Conservation (phyloP, 176 grass and related monocot genomes). For the Leersia perrieri region DNA sequence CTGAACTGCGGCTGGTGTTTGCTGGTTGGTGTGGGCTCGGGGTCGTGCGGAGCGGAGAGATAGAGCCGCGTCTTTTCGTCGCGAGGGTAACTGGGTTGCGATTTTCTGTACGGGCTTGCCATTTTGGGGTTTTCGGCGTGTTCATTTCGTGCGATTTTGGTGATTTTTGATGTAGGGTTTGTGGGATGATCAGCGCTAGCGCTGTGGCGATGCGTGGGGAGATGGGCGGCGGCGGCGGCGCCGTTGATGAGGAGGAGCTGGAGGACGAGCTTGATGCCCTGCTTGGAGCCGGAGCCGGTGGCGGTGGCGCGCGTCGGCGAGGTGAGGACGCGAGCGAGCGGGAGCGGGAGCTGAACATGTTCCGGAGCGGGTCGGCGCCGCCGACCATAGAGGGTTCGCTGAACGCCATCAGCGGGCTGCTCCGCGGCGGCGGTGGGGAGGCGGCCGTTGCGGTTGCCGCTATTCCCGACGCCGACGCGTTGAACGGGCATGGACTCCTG, state of each 20-base stretch:
- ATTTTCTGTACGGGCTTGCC: slow-evolving; percentile 13
- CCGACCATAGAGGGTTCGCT: slow-evolving; percentile 89
- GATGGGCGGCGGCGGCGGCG: slow-evolving; percentile 29
- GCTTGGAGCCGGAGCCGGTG: slow-evolving; percentile 41
- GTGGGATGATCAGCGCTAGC: slow-evolving; percentile 56
- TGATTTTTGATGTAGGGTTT: slow-evolving; percentile 21
- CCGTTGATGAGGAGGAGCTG: slow-evolving; percentile 47
- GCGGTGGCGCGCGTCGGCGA: slow-evolving; percentile 41
- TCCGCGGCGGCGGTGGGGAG: slow-evolving; percentile 28
- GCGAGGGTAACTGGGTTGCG: slow-evolving; percentile 19
- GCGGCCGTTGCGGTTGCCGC: neutral
- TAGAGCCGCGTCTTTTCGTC: slow-evolving; percentile 13
- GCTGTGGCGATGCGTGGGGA: slow-evolving; percentile 52
- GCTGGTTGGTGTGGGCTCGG: slow-evolving; percentile 2
- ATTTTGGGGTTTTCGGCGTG: slow-evolving; percentile 3
- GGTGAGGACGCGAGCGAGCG: slow-evolving; percentile 49
- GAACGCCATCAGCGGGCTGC: slow-evolving; percentile 56
- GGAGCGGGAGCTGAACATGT: slow-evolving; percentile 69
- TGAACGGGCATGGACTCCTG: slow-evolving; percentile 43
- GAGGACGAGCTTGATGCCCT: slow-evolving; percentile 61
- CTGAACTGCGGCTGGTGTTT: neutral
- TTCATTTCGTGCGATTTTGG: slow-evolving; percentile 25
- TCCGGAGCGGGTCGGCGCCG: slow-evolving; percentile 86
- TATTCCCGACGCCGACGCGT: slow-evolving; percentile 41
- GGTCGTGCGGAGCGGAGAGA: slow-evolving; percentile 40